Conservation (phyloP, 352 stramenopile genomes). For the Plasmopara muralis region DNA sequence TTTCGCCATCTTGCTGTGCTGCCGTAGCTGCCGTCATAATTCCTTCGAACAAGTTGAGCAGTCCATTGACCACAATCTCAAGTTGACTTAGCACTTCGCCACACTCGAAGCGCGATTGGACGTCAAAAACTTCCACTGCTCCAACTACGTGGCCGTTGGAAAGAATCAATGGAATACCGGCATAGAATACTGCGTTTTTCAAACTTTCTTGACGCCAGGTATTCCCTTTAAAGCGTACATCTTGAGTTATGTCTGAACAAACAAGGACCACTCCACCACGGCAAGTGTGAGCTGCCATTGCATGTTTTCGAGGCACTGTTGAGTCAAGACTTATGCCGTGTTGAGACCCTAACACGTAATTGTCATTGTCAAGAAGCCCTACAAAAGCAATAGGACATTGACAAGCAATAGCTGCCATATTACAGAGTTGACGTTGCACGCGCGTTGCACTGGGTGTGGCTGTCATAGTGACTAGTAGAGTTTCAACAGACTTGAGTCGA, state of each 20-base stretch:
- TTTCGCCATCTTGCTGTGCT: slow-evolving; percentile 7
- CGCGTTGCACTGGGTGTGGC: slow-evolving; percentile 34
- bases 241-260: slow-evolving; percentile 51
- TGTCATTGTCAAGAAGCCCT: slow-evolving; percentile 53
- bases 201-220: slow-evolving; percentile 43
- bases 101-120: slow-evolving; percentile 44
- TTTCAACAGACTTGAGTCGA: slow-evolving; percentile 37
- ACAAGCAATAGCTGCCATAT: slow-evolving; percentile 71
- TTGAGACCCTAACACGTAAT: slow-evolving; percentile 48
- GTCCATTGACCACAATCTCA: slow-evolving; percentile 59
- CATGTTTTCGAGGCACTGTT: slow-evolving; percentile 32
- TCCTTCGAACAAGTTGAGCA: slow-evolving; percentile 73
- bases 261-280: slow-evolving; percentile 53
- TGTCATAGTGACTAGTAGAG: slow-evolving; percentile 35
- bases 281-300: slow-evolving; percentile 62
- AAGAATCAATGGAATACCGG: slow-evolving; percentile 69
- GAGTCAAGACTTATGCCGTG: slow-evolving; percentile 22
- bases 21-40: slow-evolving; percentile 37
- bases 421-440: slow-evolving; percentile 59
- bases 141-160: slow-evolving; percentile 65
- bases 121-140: slow-evolving; percentile 64
- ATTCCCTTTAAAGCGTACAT: slow-evolving; percentile 66
- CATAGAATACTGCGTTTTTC: slow-evolving; percentile 56
- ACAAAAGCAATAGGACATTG: slow-evolving; percentile 60
- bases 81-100: slow-evolving; percentile 59